Evolutionary conservation across 768 basidiomycete genomes (phyloP).

Genomic region (Chalciporus piperatus): DNA sequence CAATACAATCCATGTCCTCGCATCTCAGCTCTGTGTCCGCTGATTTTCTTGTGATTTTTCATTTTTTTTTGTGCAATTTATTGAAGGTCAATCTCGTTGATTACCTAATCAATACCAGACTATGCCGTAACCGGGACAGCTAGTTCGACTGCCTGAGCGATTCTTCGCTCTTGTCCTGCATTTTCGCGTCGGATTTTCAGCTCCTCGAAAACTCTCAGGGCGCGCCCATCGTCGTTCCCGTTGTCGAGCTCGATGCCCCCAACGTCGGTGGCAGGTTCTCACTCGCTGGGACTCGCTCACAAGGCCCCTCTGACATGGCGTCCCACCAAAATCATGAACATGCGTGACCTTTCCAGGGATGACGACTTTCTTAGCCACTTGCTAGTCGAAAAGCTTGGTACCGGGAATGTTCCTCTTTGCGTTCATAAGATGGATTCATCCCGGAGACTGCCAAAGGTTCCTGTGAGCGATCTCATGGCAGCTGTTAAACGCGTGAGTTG

Average conservation of each 20-base stretch:
- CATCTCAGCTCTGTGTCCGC: background rate
- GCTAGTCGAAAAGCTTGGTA: constrained; percentile 85
- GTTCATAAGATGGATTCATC: constrained; percentile 90
- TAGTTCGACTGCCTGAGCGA: constrained; percentile 5
- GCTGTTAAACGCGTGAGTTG: constrained; percentile 74
- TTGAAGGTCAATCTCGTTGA: background rate
- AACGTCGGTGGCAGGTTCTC: constrained; percentile 24
- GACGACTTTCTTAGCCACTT: constrained; percentile 90
- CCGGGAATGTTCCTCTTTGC: constrained; percentile 71
- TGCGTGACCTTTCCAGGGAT: constrained; percentile 85
- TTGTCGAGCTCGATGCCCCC: constrained; percentile 33
- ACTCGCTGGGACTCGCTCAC: constrained; percentile 15
- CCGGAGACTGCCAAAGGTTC: constrained; percentile 73
- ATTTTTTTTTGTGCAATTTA: background rate
- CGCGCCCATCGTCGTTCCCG: constrained; percentile 25
- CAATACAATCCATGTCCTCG: constrained; percentile 11
- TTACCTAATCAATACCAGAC: background rate
- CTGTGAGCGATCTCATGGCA: constrained; percentile 61
- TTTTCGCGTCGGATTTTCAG: constrained; percentile 32
- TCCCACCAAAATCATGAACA: constrained; percentile 87
- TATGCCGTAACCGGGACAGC: constrained; percentile 33
- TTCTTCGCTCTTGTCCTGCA: constrained; percentile 27
- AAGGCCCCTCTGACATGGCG: constrained; percentile 55
- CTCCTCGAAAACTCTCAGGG: constrained; percentile 4
- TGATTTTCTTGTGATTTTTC: background rate